These are phyloP conservation scores for Telopea speciosissima DNA, from an alignment of 177 flowering plant species.

Conservation along the genomic window DNA sequence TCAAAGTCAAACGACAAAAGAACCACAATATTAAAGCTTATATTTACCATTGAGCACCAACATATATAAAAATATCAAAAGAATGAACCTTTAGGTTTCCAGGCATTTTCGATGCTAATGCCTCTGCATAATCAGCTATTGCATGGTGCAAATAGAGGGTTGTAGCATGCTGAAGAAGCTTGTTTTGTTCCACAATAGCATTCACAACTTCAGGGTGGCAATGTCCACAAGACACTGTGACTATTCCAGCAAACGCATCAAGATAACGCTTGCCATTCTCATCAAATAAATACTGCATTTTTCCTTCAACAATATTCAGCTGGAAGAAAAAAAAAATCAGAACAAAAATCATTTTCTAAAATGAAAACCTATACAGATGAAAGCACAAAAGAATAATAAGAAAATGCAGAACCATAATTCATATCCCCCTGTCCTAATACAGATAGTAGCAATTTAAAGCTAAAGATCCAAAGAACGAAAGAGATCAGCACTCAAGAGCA, in stretches of 20 bases:
- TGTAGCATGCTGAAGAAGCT: slow-evolving; percentile 93
- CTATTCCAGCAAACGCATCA: slow-evolving; percentile 98
- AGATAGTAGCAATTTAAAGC: not conserved
- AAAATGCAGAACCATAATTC: not conserved
- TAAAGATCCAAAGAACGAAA: not conserved
- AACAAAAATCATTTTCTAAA: not conserved
- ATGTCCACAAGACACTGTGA: slow-evolving; percentile 97
- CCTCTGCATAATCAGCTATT: slow-evolving; percentile 93
- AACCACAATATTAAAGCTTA: not conserved
- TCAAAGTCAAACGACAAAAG: not conserved
- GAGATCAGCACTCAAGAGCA: not conserved
- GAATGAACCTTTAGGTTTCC: slow-evolving; percentile 76
- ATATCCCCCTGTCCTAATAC: not conserved
- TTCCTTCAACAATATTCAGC: slow-evolving; percentile 95
- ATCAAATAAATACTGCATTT: slow-evolving; percentile 94
- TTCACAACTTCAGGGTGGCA: slow-evolving; percentile 87
- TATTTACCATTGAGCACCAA: not conserved
- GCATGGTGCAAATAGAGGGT: slow-evolving; percentile 94
- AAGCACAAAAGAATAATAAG: not conserved
- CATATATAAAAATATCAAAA: not conserved
- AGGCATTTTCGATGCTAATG: slow-evolving; percentile 91
- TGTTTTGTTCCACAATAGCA: slow-evolving; percentile 78
- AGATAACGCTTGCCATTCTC: slow-evolving; percentile 85
- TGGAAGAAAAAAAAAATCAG: slow-evolving; percentile 23
- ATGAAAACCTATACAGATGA: not conserved